These are phyloP conservation scores for Phytophthora idaei DNA, from an alignment of 352 stramenopile genomes.

Conservation along the genomic window DNA sequence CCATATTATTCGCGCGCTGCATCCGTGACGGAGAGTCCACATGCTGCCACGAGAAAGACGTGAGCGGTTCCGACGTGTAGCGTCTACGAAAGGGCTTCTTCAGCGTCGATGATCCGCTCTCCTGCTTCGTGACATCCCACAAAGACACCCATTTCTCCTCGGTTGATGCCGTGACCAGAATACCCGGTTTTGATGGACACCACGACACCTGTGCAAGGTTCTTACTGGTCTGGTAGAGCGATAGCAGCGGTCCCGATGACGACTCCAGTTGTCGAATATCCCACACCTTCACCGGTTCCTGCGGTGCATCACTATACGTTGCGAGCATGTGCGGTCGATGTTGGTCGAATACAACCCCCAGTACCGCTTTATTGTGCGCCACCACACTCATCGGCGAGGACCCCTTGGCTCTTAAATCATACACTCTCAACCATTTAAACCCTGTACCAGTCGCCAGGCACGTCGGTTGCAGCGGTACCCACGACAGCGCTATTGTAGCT, in stretches of 20 bases:
- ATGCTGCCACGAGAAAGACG: conserved; percentile 85
- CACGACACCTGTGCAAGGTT: conserved; percentile 80
- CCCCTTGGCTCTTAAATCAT: conserved; percentile 70
- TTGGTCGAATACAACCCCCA: conserved; percentile 82
- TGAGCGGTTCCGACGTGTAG: conserved; percentile 78
- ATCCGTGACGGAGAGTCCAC: conserved; percentile 34
- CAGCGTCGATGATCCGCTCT: conserved; percentile 48
- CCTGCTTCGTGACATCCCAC: conserved; percentile 79
- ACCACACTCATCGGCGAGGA: conserved; percentile 80
- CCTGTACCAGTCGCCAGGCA: conserved; percentile 83
- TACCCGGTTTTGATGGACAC: conserved; percentile 82
- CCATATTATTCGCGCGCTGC: conserved; percentile 24
- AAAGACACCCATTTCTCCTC: conserved; percentile 87
- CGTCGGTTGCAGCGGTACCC: conserved; percentile 82
- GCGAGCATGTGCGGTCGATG: conserved; percentile 83
- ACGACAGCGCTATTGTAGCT: conserved; percentile 79
- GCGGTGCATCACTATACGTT: conserved; percentile 82
- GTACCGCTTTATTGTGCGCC: conserved; percentile 84
- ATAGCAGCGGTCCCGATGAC: conserved; percentile 64
- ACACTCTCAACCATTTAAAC: conserved; percentile 90
- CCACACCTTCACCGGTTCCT: conserved; percentile 88
- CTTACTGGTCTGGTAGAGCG: conserved; percentile 76
- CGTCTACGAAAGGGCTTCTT: conserved; percentile 80
- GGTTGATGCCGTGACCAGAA: conserved; percentile 74
- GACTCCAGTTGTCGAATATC: conserved; percentile 85